These are phyloP conservation scores for Oryza australiensis DNA, from an alignment of 176 grass and related monocot species.

Conservation along the genomic window DNA sequence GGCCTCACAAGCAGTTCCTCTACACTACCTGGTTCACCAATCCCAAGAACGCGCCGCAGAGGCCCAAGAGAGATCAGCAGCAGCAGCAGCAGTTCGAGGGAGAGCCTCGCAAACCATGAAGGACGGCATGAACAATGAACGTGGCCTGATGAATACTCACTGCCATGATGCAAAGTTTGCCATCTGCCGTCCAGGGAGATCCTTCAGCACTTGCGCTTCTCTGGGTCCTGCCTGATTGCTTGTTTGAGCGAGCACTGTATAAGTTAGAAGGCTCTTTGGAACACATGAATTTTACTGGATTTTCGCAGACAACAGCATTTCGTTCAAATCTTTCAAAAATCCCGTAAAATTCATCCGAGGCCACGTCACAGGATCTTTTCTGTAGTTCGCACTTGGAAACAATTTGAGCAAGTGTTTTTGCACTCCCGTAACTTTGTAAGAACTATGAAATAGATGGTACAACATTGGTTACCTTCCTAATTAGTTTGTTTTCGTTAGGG, in stretches of 20 bases:
- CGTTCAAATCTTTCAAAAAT: too few relatives aligned
- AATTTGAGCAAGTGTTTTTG: neutral
- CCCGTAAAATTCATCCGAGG: too few relatives aligned
- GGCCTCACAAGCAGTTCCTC: conserved; percentile 88
- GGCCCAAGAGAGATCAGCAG: conserved; percentile 6
- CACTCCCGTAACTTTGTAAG: neutral
- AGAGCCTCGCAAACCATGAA: conserved; percentile 4
- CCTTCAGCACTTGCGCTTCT: neutral
- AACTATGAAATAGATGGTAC: too few relatives aligned
- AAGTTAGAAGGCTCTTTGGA: too few relatives aligned
- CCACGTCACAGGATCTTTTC: neutral
- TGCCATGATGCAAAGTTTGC: neutral
- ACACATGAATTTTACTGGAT: too few relatives aligned
- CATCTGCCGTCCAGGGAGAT: neutral
- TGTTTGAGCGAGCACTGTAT: too few relatives aligned
- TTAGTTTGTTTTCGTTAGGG: neutral
- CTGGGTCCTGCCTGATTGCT: neutral
- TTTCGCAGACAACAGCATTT: too few relatives aligned
- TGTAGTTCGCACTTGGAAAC: neutral
- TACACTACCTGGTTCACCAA: conserved; percentile 99
- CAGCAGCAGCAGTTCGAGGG: neutral
- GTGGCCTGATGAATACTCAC: neutral
- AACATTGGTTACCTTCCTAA: neutral
- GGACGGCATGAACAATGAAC: neutral
- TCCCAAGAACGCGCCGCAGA: conserved; percentile 61